phyloP scores from a whole-genome alignment of 306 rosid genomes.

The Abrus pulchellus region DNA sequence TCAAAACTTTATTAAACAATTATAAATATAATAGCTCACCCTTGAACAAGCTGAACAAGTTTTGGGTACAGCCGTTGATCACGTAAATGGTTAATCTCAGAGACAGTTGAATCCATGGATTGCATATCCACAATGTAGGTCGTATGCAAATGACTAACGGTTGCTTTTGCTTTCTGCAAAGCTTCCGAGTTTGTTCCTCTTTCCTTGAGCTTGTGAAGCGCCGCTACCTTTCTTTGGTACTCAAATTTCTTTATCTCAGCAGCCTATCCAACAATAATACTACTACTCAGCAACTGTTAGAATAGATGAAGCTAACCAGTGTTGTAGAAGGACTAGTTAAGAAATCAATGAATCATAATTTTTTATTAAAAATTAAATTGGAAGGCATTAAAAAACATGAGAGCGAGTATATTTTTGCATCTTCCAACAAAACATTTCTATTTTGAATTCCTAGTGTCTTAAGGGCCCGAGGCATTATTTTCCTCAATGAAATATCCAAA shows the following conservation, averaged over 20 bases:
- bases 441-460: no score
- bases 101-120: constrained; percentile 96
- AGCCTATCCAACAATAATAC: constrained; percentile 66
- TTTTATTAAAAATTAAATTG: no score
- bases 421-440: no score
- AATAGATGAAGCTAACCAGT: no score
- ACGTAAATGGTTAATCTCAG: constrained; percentile 89
- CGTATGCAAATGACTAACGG: constrained; percentile 93
- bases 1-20: no score
- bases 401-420: no score
- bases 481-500: no score
- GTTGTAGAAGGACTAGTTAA: no score
- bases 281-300: no score
- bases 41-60: constrained; percentile 85
- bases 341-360: no score
- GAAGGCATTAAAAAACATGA: no score
- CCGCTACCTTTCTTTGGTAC: constrained; percentile 83
- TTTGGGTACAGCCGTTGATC: constrained; percentile 85
- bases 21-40: constrained; percentile 62
- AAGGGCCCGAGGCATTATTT: no score
- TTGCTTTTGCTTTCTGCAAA: constrained; percentile 89
- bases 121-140: constrained; percentile 99
- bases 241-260: constrained; percentile 91
- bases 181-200: constrained; percentile 73
- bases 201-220: constrained; percentile 81